These are phyloP conservation scores for Cyclotella distinguenda DNA, from an alignment of 108 stramenopile genomes.

Conservation along the genomic window DNA sequence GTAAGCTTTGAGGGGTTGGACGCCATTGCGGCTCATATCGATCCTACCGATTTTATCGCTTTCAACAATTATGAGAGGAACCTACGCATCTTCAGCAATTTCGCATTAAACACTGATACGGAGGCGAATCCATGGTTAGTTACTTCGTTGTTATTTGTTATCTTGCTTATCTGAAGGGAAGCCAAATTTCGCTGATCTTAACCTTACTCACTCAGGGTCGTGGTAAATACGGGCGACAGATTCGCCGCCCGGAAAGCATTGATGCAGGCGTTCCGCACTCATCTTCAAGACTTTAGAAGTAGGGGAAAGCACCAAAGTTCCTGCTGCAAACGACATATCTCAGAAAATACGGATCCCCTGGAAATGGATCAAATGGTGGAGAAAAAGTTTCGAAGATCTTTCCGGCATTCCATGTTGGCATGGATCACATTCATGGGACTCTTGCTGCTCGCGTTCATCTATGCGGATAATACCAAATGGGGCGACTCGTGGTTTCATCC, in stretches of 20 bases:
- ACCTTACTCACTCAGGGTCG: slow-evolving; percentile 39
- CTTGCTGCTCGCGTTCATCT: slow-evolving; percentile 32
- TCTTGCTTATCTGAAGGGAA: slow-evolving; percentile 9
- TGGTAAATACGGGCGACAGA: slow-evolving; percentile 54
- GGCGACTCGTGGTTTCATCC: slow-evolving; percentile 6
- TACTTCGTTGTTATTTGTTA: slow-evolving; percentile 26
- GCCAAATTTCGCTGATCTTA: background rate
- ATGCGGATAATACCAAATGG: slow-evolving; percentile 34
- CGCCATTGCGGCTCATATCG: slow-evolving; percentile 70
- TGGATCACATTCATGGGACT: slow-evolving; percentile 27
- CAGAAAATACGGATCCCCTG: slow-evolving; percentile 17
- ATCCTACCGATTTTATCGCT: slow-evolving; percentile 81
- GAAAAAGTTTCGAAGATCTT: slow-evolving; percentile 18
- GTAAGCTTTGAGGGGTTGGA: slow-evolving; percentile 55
- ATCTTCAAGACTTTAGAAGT: slow-evolving; percentile 42
- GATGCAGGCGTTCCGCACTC: slow-evolving; percentile 55
- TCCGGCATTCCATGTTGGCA: slow-evolving; percentile 25
- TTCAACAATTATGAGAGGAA: slow-evolving; percentile 75
- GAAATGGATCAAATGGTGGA: slow-evolving; percentile 44
- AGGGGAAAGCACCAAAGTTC: slow-evolving; percentile 23
- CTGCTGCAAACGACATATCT: slow-evolving; percentile 13
- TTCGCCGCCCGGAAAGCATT: slow-evolving; percentile 62
- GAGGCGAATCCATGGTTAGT: slow-evolving; percentile 31
- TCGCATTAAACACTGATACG: slow-evolving; percentile 63
- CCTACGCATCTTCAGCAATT: slow-evolving; percentile 54